Percentiles rank a stretch among this genome's conserved stretches.
These are phyloP conservation scores for Lactarius vividus DNA, from an alignment of 768 basidiomycete species.

Conservation along the genomic window DNA sequence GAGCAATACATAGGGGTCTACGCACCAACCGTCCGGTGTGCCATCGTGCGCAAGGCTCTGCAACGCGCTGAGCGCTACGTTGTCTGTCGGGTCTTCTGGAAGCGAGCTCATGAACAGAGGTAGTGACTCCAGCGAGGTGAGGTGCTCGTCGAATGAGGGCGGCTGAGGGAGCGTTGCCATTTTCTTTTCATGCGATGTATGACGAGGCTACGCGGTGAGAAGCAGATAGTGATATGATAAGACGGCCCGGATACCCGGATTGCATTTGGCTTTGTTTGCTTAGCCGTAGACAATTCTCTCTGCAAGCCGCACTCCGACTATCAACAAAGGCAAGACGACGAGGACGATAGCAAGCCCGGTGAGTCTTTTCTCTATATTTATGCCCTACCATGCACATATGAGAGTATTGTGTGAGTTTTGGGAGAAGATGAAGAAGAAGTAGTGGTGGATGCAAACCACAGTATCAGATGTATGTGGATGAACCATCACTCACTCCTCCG, in stretches of 20 bases:
- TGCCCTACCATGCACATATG: neutral
- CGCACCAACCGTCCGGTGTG: conserved; percentile 82
- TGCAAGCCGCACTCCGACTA: neutral
- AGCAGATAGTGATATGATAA: neutral
- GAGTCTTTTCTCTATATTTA: conserved; percentile 4
- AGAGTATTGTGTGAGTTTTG: neutral
- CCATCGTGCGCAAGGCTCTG: conserved; percentile 88
- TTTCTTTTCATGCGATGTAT: no score
- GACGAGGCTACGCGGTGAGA: no score
- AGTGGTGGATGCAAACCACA: conserved; percentile 18
- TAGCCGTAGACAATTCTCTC: neutral
- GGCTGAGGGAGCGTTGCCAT: conserved; percentile 20
- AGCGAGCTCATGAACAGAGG: conserved; percentile 94
- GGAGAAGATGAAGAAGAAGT: neutral
- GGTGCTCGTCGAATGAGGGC: conserved; percentile 36
- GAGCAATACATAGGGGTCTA: neutral
- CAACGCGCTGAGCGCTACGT: conserved; percentile 72
- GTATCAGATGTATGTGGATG: neutral
- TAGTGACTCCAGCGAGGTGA: conserved; percentile 55
- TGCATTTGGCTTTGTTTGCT: conserved; percentile 19
- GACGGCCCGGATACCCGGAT: conserved; percentile 9
- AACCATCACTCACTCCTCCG: neutral
- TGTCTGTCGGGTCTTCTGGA: conserved; percentile 63
- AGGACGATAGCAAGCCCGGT: conserved; percentile 18
- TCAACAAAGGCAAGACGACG: conserved; percentile 21